A percentile compares a stretch with the other conserved stretches of the same genome.
phyloP scores from a whole-genome alignment of 2,329 filamentous ascomycete species.

The Pyrenophora teres region DNA sequence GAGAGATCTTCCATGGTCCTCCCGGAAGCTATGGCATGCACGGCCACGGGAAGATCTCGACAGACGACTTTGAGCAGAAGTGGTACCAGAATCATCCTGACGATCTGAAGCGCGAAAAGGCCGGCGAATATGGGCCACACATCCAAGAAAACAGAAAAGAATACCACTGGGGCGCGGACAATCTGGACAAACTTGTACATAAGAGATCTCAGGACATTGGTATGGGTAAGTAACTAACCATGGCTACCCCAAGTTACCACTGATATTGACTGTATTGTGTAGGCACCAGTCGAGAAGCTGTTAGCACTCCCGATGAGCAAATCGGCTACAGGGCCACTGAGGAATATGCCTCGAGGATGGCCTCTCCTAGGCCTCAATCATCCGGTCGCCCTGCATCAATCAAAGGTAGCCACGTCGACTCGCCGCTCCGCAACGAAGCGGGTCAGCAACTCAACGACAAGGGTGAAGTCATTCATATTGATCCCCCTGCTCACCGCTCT shows the following conservation, averaged over 20 bases:
- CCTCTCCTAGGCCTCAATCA: conserved; percentile 66
- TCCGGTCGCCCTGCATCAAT: conserved; percentile 53
- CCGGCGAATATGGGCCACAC: conserved; percentile 64
- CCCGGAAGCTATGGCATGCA: conserved; percentile 93
- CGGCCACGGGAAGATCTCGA: conserved; percentile 75
- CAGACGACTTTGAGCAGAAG: conserved; percentile 84
- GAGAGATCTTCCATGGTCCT: conserved; percentile 71
- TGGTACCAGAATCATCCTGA: conserved; percentile 95
- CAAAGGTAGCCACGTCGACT: conserved; percentile 55
- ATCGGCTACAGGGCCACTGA: conserved; percentile 87
- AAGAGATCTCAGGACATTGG: conserved; percentile 60
- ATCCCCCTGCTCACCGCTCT: conserved; percentile 61
- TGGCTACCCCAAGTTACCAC: conserved; percentile 35
- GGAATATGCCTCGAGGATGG: conserved; percentile 77
- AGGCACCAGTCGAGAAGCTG: conserved; percentile 68
- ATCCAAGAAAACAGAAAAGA: conserved; percentile 67
- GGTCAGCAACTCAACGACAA: conserved; percentile 54
- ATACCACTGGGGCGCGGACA: conserved; percentile 85
- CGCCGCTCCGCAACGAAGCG: conserved; percentile 57
- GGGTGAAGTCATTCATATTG: conserved; percentile 74
- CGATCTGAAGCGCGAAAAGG: conserved; percentile 72
- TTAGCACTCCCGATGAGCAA: conserved; percentile 85
- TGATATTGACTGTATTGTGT: conserved; percentile 53
- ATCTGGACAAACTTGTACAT: conserved; percentile 87
- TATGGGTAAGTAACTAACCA: conserved; percentile 53